Conservation (phyloP, 2,329 filamentous ascomycete genomes). For the Venturiaceae sp. region DNA sequence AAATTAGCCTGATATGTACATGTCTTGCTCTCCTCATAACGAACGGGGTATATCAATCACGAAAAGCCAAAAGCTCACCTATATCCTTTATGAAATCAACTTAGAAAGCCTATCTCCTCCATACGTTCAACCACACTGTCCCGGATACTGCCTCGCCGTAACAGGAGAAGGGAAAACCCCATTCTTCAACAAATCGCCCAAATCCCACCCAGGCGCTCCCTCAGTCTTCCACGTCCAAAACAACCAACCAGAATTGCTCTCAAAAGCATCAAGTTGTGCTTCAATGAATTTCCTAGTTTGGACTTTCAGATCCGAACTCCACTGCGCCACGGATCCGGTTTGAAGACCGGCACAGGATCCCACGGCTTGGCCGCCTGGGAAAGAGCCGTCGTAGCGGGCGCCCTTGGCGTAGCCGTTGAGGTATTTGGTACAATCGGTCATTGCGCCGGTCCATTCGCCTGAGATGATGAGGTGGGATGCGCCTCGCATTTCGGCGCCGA, state of each 20-base stretch:
- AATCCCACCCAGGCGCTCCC: slow-evolving; percentile 35
- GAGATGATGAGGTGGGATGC: slow-evolving; percentile 37
- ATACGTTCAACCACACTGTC: not conserved
- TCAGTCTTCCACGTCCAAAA: slow-evolving; percentile 99
- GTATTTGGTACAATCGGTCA: slow-evolving; percentile 39
- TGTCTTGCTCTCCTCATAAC: not conserved
- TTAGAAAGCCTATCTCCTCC: not conserved
- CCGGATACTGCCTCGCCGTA: slow-evolving; percentile 23
- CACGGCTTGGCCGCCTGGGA: slow-evolving; percentile 58
- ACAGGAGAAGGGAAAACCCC: slow-evolving; percentile 40
- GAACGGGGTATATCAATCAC: not conserved
- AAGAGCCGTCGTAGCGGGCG: slow-evolving; percentile 71
- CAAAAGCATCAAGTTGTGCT: slow-evolving; percentile 91
- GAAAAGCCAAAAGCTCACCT: not conserved
- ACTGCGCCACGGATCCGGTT: slow-evolving; percentile 61
- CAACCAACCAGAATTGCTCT: slow-evolving; percentile 92
- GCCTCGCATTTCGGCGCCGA: slow-evolving; percentile 33
- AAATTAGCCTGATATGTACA: not conserved
- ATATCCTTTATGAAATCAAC: not conserved
- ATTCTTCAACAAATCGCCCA: slow-evolving; percentile 30
- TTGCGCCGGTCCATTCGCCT: slow-evolving; percentile 37
- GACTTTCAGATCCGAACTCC: slow-evolving; percentile 65
- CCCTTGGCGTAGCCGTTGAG: slow-evolving; percentile 37
- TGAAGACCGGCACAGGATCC: slow-evolving; percentile 63
- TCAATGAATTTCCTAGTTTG: slow-evolving; percentile 86